Percentiles rank a stretch among this genome's conserved stretches.
These are phyloP conservation scores for Avicennia marina DNA, from an alignment of 257 asterid genomes.

Conservation along the genomic window DNA sequence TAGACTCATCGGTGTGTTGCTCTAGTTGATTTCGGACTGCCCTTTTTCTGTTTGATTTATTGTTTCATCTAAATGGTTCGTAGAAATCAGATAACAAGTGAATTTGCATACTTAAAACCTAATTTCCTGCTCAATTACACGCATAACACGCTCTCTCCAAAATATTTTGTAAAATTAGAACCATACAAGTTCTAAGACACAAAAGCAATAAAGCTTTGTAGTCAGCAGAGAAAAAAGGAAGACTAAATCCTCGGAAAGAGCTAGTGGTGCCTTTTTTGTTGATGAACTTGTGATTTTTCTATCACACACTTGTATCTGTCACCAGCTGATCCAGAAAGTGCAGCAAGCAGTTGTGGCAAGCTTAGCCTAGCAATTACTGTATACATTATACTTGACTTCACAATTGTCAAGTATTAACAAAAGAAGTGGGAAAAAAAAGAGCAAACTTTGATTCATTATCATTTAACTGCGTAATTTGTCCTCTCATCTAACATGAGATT, in stretches of 20 bases:
- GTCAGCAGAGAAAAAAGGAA: too few relatives aligned
- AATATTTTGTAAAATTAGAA: neutral
- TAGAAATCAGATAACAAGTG: neutral
- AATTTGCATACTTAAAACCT: neutral
- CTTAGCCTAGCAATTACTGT: neutral
- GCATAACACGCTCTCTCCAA: neutral
- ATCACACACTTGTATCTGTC: neutral
- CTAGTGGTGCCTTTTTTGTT: neutral
- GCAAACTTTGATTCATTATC: neutral
- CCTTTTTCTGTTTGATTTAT: neutral
- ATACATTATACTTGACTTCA: neutral
- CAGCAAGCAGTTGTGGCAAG: neutral
- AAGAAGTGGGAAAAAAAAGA: neutral
- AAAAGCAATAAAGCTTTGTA: neutral
- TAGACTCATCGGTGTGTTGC: neutral
- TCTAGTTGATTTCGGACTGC: conserved; percentile 9
- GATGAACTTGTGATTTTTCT: neutral
- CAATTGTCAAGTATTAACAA: neutral
- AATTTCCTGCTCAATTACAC: neutral
- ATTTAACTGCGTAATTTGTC: neutral
- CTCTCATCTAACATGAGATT: neutral
- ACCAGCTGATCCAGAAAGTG: neutral
- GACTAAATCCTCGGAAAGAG: conserved; percentile 5
- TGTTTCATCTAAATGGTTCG: neutral
- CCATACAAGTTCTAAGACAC: neutral